phyloP scores from a whole-genome alignment of 345 rosid species.

The Rhodamnia argentea region DNA sequence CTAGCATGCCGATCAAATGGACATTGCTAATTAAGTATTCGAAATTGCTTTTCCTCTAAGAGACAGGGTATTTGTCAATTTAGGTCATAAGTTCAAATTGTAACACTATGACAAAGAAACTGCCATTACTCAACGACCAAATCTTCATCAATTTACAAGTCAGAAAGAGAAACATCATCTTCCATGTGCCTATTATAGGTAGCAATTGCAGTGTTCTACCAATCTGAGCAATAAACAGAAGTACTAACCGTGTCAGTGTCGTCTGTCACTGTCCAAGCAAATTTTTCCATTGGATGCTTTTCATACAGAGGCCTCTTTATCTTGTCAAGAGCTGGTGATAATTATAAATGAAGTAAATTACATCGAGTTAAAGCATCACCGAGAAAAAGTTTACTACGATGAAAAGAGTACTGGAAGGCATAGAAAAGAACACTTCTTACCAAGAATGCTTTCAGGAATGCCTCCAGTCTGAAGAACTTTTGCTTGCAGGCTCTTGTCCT shows the following conservation, averaged over 20 bases:
- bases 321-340: conserved; percentile 71
- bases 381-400: conserved; percentile 1
- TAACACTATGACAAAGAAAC: neutral
- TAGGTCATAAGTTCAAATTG: neutral
- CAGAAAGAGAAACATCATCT: neutral
- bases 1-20: neutral
- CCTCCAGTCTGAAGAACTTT: conserved; percentile 62
- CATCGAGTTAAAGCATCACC: neutral
- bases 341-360: neutral
- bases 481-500: conserved; percentile 57
- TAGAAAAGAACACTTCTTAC: conserved; percentile 24
- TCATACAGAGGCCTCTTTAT: conserved; percentile 81
- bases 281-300: conserved; percentile 89
- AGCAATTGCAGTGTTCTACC: neutral
- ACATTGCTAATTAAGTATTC: neutral
- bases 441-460: conserved; percentile 51
- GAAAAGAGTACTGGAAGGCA: neutral
- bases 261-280: conserved; percentile 82
- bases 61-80: neutral
- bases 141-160: neutral
- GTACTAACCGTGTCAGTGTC: conserved; percentile 77
- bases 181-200: neutral
- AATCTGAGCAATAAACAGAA: neutral
- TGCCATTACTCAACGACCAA: neutral
- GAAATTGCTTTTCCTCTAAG: neutral